Conservation (phyloP, 2,329 filamentous ascomycete species). For the Botrytis medusae region DNA sequence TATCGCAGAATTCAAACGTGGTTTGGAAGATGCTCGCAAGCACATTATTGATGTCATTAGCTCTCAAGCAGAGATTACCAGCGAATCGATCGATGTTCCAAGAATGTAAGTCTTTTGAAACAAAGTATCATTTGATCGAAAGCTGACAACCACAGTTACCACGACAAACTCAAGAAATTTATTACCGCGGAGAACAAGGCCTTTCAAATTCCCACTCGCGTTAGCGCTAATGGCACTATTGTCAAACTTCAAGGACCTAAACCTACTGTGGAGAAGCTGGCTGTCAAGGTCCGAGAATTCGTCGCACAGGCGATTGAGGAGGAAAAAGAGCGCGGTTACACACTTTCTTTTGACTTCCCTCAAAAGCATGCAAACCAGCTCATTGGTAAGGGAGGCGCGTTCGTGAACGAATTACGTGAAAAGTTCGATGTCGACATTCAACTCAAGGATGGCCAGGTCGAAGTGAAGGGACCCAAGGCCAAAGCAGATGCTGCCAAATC, state of each 20-base stretch:
- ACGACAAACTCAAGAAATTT: constrained; percentile 62
- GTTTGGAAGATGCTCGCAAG: constrained; percentile 55
- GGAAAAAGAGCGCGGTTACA: constrained; percentile 90
- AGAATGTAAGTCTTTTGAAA: constrained; percentile 47
- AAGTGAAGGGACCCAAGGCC: constrained; percentile 91
- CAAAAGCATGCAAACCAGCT: constrained; percentile 91
- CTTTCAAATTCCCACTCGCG: constrained; percentile 60
- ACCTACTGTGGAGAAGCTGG: constrained; percentile 69
- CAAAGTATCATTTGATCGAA: neutral
- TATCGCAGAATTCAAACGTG: constrained; percentile 53
- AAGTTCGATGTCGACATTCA: constrained; percentile 75
- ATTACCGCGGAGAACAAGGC: constrained; percentile 64
- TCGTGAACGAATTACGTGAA: constrained; percentile 65
- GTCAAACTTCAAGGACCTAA: constrained; percentile 77
- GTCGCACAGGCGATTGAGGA: constrained; percentile 86
- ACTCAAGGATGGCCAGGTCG: constrained; percentile 89
- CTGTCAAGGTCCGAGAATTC: constrained; percentile 72
- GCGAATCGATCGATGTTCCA: constrained; percentile 56
- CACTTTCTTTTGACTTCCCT: constrained; percentile 84
- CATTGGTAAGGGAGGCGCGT: constrained; percentile 66
- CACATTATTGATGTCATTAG: constrained; percentile 59
- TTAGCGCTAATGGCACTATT: constrained; percentile 57
- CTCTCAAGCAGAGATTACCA: constrained; percentile 57
- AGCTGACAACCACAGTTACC: constrained; percentile 49
- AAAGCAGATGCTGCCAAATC: constrained; percentile 86